A percentile compares a stretch with the other conserved stretches of the same genome.
These are phyloP conservation scores for Pestalotiopsis sp. DNA, from an alignment of 2,329 filamentous ascomycete species.

Conservation along the genomic window DNA sequence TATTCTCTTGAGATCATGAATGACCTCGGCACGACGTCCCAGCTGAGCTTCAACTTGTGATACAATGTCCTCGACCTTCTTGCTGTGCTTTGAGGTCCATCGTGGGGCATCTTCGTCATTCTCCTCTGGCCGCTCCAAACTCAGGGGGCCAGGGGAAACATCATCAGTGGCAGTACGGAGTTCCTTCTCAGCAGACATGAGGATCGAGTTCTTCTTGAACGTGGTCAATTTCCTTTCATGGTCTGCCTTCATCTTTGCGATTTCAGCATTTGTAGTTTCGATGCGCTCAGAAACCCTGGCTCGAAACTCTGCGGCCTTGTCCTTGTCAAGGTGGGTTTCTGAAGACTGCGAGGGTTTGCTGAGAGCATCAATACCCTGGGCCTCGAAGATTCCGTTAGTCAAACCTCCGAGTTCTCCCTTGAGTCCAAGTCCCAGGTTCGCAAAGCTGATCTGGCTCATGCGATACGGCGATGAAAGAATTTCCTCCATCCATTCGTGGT, in stretches of 20 bases:
- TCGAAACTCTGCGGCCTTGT: slow-evolving; percentile 82
- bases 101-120: slow-evolving; percentile 49
- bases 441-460: slow-evolving; percentile 80
- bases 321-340: slow-evolving; percentile 68
- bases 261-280: slow-evolving; percentile 74
- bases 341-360: slow-evolving; percentile 17
- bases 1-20: slow-evolving; percentile 69
- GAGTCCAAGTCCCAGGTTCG: slow-evolving; percentile 83
- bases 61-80: slow-evolving; percentile 73
- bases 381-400: slow-evolving; percentile 84
- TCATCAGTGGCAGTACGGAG: slow-evolving; percentile 69
- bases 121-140: slow-evolving; percentile 60
- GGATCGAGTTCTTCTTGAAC: slow-evolving; percentile 69
- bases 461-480: slow-evolving; percentile 89
- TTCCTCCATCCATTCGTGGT: slow-evolving; percentile 99
- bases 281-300: slow-evolving; percentile 75
- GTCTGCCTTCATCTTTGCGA: slow-evolving; percentile 79
- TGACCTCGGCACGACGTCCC: slow-evolving; percentile 66
- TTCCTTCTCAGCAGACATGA: slow-evolving; percentile 76
- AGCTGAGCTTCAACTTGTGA: slow-evolving; percentile 72
- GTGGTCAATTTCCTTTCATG: slow-evolving; percentile 77
- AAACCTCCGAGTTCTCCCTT: slow-evolving; percentile 80
- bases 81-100: slow-evolving; percentile 45
- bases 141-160: slow-evolving; percentile 62
- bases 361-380: slow-evolving; percentile 52